phyloP scores from a whole-genome alignment of 1,284 basidiomycete species.

The Tilletiaria anomala region DNA sequence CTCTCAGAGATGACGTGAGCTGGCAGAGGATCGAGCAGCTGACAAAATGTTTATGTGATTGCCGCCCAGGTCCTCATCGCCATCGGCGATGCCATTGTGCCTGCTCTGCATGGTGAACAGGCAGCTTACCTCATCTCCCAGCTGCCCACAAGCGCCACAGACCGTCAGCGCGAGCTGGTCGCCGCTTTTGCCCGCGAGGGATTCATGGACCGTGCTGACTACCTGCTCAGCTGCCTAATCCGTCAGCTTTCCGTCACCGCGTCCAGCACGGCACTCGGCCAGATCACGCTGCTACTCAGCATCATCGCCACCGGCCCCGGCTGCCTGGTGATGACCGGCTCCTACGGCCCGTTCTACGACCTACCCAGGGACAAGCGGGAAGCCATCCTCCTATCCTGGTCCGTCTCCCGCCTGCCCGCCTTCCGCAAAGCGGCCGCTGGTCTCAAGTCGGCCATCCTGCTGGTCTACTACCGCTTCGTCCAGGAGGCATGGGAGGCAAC shows the following conservation, averaged over 20 bases:
- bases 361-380: constrained; percentile 14
- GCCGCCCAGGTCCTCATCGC: constrained; percentile 17
- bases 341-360: constrained; percentile 25
- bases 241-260: constrained; percentile 19
- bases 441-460: constrained; percentile 21
- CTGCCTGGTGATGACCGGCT: constrained; percentile 24
- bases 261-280: constrained; percentile 13
- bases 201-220: constrained; percentile 17
- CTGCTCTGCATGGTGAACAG: constrained; percentile 20
- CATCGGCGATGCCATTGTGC: constrained; percentile 31
- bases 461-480: constrained; percentile 29
- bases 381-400: constrained; percentile 19
- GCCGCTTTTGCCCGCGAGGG: constrained; percentile 20
- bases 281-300: constrained; percentile 25
- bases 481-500: constrained; percentile 28
- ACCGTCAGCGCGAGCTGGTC: constrained; percentile 22
- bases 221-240: constrained; percentile 21
- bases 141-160: constrained; percentile 18
- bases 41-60: too few species aligned
- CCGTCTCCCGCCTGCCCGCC: constrained; percentile 18
- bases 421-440: constrained; percentile 30
- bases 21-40: too few species aligned
- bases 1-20: too few species aligned
- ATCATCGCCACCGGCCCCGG: constrained; percentile 26
- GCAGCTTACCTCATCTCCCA: constrained; percentile 18